Conservation (phyloP, 2,329 filamentous ascomycete species). For the Lecanicillium sp. region DNA sequence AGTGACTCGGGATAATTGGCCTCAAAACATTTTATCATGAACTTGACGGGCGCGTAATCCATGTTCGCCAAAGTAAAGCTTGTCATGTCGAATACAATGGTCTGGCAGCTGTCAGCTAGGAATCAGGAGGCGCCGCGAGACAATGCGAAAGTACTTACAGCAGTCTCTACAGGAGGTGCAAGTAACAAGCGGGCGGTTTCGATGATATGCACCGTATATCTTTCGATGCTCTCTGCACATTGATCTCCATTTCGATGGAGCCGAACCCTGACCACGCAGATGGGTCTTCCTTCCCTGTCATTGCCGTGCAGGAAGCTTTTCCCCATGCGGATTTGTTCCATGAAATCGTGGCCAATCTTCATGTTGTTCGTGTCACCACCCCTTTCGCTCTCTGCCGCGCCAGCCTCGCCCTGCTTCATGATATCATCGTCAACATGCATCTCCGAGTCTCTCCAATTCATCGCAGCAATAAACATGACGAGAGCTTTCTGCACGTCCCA, state of each 20-base stretch:
- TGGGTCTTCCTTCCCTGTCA: conserved; percentile 77
- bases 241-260: conserved; percentile 80
- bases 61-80: conserved; percentile 92
- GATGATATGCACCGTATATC: conserved; percentile 88
- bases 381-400: conserved; percentile 53
- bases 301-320: conserved; percentile 88
- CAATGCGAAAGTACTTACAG: conserved; percentile 70
- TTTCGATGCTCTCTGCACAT: conserved; percentile 71
- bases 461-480: conserved; percentile 88
- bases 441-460: conserved; percentile 80
- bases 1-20: conserved; percentile 95
- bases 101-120: conserved; percentile 41
- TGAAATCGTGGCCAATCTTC: conserved; percentile 66
- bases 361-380: conserved; percentile 50
- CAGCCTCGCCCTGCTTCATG: conserved; percentile 66
- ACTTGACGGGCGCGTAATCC: conserved; percentile 96
- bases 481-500: conserved; percentile 94
- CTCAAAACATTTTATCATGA: conserved; percentile 99
- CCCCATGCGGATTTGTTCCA: conserved; percentile 77
- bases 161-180: conserved; percentile 76
- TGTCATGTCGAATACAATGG: conserved; percentile 93
- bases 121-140: no score
- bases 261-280: conserved; percentile 77
- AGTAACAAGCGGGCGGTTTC: conserved; percentile 87
- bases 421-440: conserved; percentile 88